A percentile compares a stretch with the other conserved stretches of the same genome.
phyloP scores from a whole-genome alignment of 176 grass and related monocot species.

The Alloteropsis semialata region DNA sequence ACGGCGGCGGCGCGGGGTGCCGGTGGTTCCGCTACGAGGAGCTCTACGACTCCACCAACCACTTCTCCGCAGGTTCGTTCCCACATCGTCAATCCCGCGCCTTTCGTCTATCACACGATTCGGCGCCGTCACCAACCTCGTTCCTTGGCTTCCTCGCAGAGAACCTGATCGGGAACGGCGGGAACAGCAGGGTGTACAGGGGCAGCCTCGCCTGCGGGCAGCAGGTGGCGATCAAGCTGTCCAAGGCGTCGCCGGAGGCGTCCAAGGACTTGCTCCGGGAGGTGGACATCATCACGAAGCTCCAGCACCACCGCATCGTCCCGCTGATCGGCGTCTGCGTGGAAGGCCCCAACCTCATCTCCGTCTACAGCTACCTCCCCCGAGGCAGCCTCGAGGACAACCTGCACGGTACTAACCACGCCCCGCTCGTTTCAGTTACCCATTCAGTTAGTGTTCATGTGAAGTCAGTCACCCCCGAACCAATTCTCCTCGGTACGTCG shows the following conservation, averaged over 20 bases:
- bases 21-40: conserved; percentile 91
- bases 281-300: conserved; percentile 90
- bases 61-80: conserved; percentile 73
- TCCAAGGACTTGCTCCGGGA: conserved; percentile 86
- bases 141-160: conserved; percentile 28
- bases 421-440: neutral
- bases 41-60: conserved; percentile 70
- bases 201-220: conserved; percentile 58
- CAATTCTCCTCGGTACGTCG: neutral
- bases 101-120: neutral
- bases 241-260: conserved; percentile 58
- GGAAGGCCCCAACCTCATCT: conserved; percentile 73
- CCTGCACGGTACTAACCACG: conserved; percentile 55
- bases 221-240: conserved; percentile 78
- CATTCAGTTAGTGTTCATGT: neutral
- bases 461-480: neutral
- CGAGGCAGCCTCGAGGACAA: conserved; percentile 88
- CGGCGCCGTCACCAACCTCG: neutral
- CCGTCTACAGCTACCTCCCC: conserved; percentile 77
- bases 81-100: neutral
- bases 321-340: conserved; percentile 80
- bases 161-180: conserved; percentile 89
- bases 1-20: conserved; percentile 45
- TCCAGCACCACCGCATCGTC: conserved; percentile 63
- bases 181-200: conserved; percentile 77